Conservation (phyloP, 148 eudicot genomes). For the Hydrangea macrophylla region DNA sequence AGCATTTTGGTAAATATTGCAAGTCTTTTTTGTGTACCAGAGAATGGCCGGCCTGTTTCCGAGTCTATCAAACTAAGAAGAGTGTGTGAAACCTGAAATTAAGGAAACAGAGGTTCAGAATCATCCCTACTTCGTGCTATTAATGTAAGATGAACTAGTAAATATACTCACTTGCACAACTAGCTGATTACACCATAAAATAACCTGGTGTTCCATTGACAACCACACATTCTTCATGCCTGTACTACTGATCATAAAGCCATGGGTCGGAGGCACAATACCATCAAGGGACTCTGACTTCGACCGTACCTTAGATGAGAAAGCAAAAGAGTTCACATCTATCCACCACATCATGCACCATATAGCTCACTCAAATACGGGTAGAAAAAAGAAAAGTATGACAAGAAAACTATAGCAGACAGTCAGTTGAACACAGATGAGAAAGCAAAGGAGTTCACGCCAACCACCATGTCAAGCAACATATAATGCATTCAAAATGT, state of each 20-base stretch:
- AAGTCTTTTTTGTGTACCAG: constrained; percentile 59
- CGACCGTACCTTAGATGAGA: constrained; percentile 63
- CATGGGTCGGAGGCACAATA: constrained; percentile 87
- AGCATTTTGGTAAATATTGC: constrained; percentile 80
- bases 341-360: constrained; percentile 2
- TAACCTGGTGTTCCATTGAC: constrained; percentile 97
- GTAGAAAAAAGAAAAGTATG: neutral
- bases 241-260: constrained; percentile 78
- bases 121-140: neutral
- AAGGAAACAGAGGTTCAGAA: constrained; percentile 21
- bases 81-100: constrained; percentile 84
- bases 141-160: constrained; percentile 2
- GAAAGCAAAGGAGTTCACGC: no score
- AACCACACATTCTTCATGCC: constrained; percentile 93
- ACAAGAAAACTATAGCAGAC: neutral
- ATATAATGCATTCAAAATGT: neutral
- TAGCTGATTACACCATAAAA: constrained; percentile 94
- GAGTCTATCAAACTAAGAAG: constrained; percentile 81
- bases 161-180: constrained; percentile 68
- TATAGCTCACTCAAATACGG: neutral
- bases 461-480: no score
- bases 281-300: constrained; percentile 86
- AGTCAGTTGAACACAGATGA: no score
- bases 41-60: constrained; percentile 59
- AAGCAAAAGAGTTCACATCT: constrained; percentile 4